phyloP scores from a whole-genome alignment of 345 rosid genomes.

The Carallia pectinifolia region DNA sequence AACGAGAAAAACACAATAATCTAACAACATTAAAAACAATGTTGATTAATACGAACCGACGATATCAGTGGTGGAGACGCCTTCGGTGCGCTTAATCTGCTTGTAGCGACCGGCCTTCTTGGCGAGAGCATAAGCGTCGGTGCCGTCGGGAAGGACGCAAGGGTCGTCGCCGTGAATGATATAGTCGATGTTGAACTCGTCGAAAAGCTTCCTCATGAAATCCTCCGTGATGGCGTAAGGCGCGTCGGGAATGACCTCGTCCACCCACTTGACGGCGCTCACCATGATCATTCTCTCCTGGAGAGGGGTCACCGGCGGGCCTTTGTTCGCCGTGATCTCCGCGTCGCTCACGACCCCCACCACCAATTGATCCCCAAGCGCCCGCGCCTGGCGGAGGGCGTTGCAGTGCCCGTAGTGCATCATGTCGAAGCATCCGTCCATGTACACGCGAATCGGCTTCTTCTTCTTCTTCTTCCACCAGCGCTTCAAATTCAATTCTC shows the following conservation, averaged over 20 bases:
- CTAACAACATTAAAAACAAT: constrained; percentile 1
- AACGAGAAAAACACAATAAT: constrained; percentile 17
- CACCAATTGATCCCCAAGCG: constrained; percentile 64
- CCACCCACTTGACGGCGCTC: constrained; percentile 74
- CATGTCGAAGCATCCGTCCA: constrained; percentile 85
- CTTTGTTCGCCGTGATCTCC: constrained; percentile 69
- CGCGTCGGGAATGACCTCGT: constrained; percentile 69
- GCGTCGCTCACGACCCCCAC: constrained; percentile 78
- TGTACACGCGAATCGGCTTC: constrained; percentile 60
- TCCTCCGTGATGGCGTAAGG: constrained; percentile 73
- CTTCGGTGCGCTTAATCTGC: constrained; percentile 84
- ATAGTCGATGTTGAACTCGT: constrained; percentile 64
- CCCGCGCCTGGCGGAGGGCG: constrained; percentile 75
- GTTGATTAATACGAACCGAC: constrained; percentile 82
- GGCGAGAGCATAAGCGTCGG: constrained; percentile 74
- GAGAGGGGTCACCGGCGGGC: constrained; percentile 71
- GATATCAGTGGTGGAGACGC: constrained; percentile 78
- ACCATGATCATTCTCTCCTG: constrained; percentile 74
- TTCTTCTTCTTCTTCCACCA: constrained; percentile 36
- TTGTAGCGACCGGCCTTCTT: constrained; percentile 76
- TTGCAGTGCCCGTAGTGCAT: constrained; percentile 89
- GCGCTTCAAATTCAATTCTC: not conserved
- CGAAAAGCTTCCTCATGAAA: constrained; percentile 67
- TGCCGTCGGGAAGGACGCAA: constrained; percentile 75
- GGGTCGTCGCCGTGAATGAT: constrained; percentile 83